Percentiles rank a stretch among this genome's conserved stretches.
phyloP scores from a whole-genome alignment of 2,329 filamentous ascomycete genomes.

The Curvularia verruculosa region DNA sequence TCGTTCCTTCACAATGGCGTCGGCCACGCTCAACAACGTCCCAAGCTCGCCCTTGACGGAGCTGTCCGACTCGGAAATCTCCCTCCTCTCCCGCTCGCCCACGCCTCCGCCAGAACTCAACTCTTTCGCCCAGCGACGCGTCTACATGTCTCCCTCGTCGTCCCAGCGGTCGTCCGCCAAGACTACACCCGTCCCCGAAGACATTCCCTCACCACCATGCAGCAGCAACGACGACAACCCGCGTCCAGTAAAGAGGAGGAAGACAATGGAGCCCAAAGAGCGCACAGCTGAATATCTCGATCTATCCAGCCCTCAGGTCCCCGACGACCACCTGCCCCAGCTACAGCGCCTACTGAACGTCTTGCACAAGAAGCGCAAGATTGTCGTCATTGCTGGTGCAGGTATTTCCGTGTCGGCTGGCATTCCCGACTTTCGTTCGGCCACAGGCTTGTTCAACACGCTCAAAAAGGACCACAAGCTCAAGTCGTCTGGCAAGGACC shows the following conservation, averaged over 20 bases:
- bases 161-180: constrained; percentile 55
- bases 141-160: constrained; percentile 50
- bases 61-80: constrained; percentile 42
- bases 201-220: constrained; percentile 51
- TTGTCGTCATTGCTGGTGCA: constrained; percentile 93
- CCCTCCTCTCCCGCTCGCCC: constrained; percentile 35
- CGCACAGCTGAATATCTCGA: constrained; percentile 85
- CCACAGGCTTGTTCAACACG: constrained; percentile 84
- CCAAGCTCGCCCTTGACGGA: constrained; percentile 52
- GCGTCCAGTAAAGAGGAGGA: constrained; percentile 77
- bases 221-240: constrained; percentile 65
- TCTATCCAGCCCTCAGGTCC: constrained; percentile 61
- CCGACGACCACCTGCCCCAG: constrained; percentile 63
- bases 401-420: constrained; percentile 97
- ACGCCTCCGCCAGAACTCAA: constrained; percentile 42
- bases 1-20: constrained; percentile 39
- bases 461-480: constrained; percentile 86
- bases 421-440: constrained; percentile 95
- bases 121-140: constrained; percentile 35
- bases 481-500: constrained; percentile 89
- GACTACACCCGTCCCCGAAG: constrained; percentile 54
- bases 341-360: constrained; percentile 74
- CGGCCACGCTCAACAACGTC: constrained; percentile 21
- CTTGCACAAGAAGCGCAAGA: constrained; percentile 89
- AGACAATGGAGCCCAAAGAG: constrained; percentile 62